phyloP scores from a whole-genome alignment of 2,329 filamentous ascomycete genomes.

The Aspergillus sclerotialis region DNA sequence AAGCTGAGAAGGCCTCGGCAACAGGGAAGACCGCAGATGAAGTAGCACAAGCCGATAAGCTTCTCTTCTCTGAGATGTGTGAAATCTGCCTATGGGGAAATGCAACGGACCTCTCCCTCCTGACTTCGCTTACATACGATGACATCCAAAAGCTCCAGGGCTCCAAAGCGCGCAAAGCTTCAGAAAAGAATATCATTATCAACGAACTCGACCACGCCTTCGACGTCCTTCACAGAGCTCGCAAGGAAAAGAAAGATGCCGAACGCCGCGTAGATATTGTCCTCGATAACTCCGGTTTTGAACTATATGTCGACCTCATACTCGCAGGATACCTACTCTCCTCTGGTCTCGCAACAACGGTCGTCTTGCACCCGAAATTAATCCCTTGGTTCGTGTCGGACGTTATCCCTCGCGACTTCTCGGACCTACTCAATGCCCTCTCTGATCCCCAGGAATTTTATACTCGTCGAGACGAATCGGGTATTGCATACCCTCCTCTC shows the following conservation, averaged over 20 bases:
- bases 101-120: constrained; percentile 84
- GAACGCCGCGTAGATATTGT: constrained; percentile 86
- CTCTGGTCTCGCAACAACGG: constrained; percentile 72
- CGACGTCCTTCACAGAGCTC: constrained; percentile 57
- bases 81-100: constrained; percentile 98
- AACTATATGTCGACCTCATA: constrained; percentile 91
- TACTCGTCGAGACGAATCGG: constrained; percentile 59
- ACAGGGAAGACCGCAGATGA: constrained; percentile 40
- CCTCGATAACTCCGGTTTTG: constrained; percentile 94
- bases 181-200: constrained; percentile 84
- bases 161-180: constrained; percentile 72
- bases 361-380: constrained; percentile 87
- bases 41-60: constrained; percentile 61
- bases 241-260: constrained; percentile 52
- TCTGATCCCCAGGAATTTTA: constrained; percentile 73
- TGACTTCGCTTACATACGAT: constrained; percentile 85
- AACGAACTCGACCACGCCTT: constrained; percentile 78
- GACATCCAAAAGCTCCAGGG: constrained; percentile 97
- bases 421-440: constrained; percentile 72
- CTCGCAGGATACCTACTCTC: constrained; percentile 85
- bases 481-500: constrained; percentile 54
- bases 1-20: constrained; percentile 57
- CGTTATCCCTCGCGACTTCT: constrained; percentile 80
- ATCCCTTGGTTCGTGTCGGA: constrained; percentile 99
- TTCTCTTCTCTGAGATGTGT: constrained; percentile 86